A percentile compares a stretch with the other conserved stretches of the same genome.
Evolutionary conservation across 495 filamentous ascomycete genomes (phyloP).

Genomic region (Paragyromitra xinjiangensis): DNA sequence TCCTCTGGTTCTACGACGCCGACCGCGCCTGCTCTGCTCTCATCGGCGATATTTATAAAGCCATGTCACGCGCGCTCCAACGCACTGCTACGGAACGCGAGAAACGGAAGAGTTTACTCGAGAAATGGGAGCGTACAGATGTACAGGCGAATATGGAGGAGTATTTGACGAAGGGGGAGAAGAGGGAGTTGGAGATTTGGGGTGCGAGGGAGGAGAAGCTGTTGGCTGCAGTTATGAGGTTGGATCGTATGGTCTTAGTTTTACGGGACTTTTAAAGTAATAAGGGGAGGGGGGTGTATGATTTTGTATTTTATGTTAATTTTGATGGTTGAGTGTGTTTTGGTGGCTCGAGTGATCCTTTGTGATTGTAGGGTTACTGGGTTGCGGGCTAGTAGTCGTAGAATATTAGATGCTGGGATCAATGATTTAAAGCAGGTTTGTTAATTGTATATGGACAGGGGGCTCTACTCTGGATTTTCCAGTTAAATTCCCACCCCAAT

Average conservation of each 20-base stretch:
- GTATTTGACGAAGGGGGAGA: constrained; percentile 73
- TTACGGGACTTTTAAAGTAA: constrained; percentile 76
- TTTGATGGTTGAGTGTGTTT: not conserved
- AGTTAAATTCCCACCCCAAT: too few species aligned
- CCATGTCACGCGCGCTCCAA: constrained; percentile 86
- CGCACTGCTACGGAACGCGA: constrained; percentile 74
- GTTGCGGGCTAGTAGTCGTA: too few species aligned
- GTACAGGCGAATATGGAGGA: constrained; percentile 82
- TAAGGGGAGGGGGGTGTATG: not conserved
- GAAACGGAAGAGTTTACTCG: constrained; percentile 72
- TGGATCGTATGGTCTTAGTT: constrained; percentile 85
- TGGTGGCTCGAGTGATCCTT: too few species aligned
- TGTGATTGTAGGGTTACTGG: too few species aligned
- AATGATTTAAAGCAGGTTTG: too few species aligned
- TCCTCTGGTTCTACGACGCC: constrained; percentile 87
- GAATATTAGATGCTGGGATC: too few species aligned
- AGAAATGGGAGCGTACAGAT: constrained; percentile 81
- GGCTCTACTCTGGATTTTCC: too few species aligned
- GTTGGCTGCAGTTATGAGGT: constrained; percentile 74
- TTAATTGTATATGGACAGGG: too few species aligned
- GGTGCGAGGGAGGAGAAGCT: constrained; percentile 76
- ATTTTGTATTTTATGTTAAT: too few species aligned
- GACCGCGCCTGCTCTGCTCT: constrained; percentile 72
- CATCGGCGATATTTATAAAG: constrained; percentile 81
- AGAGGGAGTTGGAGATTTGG: constrained; percentile 73